Percentiles rank a stretch among this genome's conserved stretches.
Evolutionary conservation across 805 yeast genomes (phyloP).

Genomic region (Wickerhamomyces mucosus): DNA sequence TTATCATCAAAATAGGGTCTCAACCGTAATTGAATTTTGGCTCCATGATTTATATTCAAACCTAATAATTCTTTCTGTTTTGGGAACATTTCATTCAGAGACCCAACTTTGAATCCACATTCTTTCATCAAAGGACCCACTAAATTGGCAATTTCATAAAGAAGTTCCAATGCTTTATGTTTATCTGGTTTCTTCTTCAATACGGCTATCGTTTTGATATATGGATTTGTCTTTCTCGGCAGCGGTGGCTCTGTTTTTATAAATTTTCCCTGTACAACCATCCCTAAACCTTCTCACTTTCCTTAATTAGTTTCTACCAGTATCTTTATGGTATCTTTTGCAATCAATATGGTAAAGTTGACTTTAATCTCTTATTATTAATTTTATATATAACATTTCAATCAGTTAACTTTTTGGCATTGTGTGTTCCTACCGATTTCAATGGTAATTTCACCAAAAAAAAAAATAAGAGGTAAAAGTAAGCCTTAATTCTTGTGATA

Average conservation of each 20-base stretch:
- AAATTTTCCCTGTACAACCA: conserved; percentile 16
- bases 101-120: conserved; percentile 53
- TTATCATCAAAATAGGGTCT: conserved; percentile 45
- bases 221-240: conserved; percentile 22
- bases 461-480: no score
- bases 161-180: conserved; percentile 45
- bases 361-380: no score
- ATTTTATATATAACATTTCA: no score
- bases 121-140: conserved; percentile 76
- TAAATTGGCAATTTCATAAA: conserved; percentile 57
- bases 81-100: conserved; percentile 77
- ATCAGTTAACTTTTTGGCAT: no score
- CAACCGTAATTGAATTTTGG: conserved; percentile 60
- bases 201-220: conserved; percentile 27
- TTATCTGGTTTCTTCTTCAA: conserved; percentile 36
- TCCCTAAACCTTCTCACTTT: conserved; percentile 2
- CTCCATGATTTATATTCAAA: conserved; percentile 71
- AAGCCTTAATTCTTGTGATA: no score
- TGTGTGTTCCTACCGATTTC: no score
- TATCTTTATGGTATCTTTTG: no score
- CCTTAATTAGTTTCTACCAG: no score
- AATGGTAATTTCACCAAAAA: no score
- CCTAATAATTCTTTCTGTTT: conserved; percentile 59
- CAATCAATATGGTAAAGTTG: no score
- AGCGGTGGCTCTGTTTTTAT: conserved; percentile 7